Conservation (phyloP, 805 yeast species). For the Zygosaccharomyces kombuchaensis region DNA sequence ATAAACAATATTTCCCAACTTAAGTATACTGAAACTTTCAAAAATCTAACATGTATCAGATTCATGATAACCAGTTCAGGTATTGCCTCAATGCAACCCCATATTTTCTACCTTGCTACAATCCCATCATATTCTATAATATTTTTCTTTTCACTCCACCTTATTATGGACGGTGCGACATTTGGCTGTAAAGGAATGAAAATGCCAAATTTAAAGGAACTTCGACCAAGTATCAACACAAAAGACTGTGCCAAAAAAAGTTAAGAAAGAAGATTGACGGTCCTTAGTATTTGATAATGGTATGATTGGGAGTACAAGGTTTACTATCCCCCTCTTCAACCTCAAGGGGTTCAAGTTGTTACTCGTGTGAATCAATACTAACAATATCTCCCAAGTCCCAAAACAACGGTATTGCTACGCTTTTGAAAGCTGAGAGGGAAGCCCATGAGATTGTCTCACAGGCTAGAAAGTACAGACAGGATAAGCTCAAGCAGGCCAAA, state of each 20-base stretch:
- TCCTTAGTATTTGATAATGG: neutral
- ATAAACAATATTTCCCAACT: no score
- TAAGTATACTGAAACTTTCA: no score
- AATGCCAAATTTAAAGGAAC: neutral
- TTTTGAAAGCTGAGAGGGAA: slow-evolving; percentile 78
- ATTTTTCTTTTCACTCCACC: neutral
- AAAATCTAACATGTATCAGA: no score
- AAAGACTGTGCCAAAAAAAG: neutral
- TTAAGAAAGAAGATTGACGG: neutral
- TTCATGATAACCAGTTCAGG: no score
- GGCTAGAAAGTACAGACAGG: slow-evolving; percentile 78
- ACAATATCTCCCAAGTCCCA: slow-evolving; percentile 20
- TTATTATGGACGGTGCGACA: neutral
- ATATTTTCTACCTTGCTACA: no score
- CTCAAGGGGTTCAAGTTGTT: neutral
- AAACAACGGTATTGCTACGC: slow-evolving; percentile 36
- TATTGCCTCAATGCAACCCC: no score
- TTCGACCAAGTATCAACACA: neutral
- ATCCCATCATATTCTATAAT: no score
- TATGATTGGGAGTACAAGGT: neutral
- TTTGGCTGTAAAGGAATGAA: neutral
- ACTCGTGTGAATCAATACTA: neutral
- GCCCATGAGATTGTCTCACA: slow-evolving; percentile 94
- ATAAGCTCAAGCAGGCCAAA: slow-evolving; percentile 89
- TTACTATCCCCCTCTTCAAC: neutral